Evolutionary conservation across 177 flowering plant genomes (phyloP), one percentile per base, ranked within the genome.

Genomic region (Tripterygium wilfordii): DNA sequence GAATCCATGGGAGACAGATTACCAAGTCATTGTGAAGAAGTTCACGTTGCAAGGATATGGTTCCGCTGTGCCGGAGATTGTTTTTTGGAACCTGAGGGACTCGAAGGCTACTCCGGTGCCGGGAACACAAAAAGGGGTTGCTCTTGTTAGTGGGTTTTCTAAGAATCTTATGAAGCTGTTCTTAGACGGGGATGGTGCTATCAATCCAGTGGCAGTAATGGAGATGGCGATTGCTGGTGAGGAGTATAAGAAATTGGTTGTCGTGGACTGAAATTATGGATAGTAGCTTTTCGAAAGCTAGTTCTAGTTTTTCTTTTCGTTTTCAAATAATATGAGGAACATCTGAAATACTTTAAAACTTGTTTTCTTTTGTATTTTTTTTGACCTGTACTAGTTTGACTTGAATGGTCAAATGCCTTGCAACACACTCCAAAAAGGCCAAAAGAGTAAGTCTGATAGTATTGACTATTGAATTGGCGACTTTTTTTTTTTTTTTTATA

Each of bases 241-340:
- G 2, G 58, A 55, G 58, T 70, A 66, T 35, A 29, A 66, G 47
- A 63, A 70, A 36, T 66, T 70, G 10, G 61, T 27, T 12, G 52
- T 66, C 2, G 15, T 10, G 2, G 44, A 41, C 13, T 27, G 20
- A 43, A 24, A n/a, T n/a, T n/a, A n/a, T n/a, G n/a, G n/a, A n/a
- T n/a, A n/a, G n/a, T n/a, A n/a, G n/a, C n/a, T n/a, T n/a, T n/a
- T n/a, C n/a, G n/a, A n/a, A n/a, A n/a, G n/a, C n/a, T n/a, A n/a
- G n/a, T n/a, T n/a, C n/a, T n/a, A n/a, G n/a, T n/a, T n/a, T n/a
- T n/a, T n/a, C n/a, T n/a, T n/a, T n/a, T n/a, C n/a, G n/a, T n/a
- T n/a, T n/a, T n/a, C n/a, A n/a, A n/a, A n/a, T n/a, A n/a, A n/a
- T n/a, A n/a, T n/a, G n/a, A n/a, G n/a, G n/a, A n/a, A n/a, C n/a